Evolutionary conservation across 805 yeast species (phyloP).

Genomic region (Candida rishiriensis): DNA sequence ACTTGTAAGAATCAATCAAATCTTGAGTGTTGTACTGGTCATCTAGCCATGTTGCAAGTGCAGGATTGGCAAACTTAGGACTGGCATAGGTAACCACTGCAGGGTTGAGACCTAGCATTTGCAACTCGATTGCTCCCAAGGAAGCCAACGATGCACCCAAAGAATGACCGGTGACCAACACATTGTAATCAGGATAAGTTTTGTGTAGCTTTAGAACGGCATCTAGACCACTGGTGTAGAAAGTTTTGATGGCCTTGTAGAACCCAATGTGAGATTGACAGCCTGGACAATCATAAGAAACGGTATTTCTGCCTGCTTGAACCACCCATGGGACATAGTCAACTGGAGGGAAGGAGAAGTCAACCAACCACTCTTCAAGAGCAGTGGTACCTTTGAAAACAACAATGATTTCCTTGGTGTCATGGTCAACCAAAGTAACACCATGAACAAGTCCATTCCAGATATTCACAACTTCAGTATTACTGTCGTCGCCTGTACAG

Average conservation of each 20-base stretch:
- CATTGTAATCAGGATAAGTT: slow-evolving; percentile 41
- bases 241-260: slow-evolving; percentile 39
- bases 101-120: slow-evolving; percentile 49
- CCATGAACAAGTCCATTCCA: slow-evolving; percentile 52
- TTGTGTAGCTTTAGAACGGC: slow-evolving; percentile 31
- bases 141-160: slow-evolving; percentile 62
- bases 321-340: slow-evolving; percentile 39
- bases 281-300: slow-evolving; percentile 35
- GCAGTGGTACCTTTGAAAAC: slow-evolving; percentile 64
- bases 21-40: slow-evolving; percentile 36
- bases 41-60: slow-evolving; percentile 51
- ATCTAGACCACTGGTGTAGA: slow-evolving; percentile 35
- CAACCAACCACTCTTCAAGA: slow-evolving; percentile 57
- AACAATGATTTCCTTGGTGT: slow-evolving; percentile 38
- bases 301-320: slow-evolving; percentile 15
- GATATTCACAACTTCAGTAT: slow-evolving; percentile 35
- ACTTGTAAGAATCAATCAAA: background rate
- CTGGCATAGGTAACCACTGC: slow-evolving; percentile 56
- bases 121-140: slow-evolving; percentile 58
- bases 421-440: slow-evolving; percentile 46
- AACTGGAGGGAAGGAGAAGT: slow-evolving; percentile 45
- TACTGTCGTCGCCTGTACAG: slow-evolving; percentile 21
- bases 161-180: slow-evolving; percentile 68
- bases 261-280: slow-evolving; percentile 69
- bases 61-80: slow-evolving; percentile 58